Evolutionary conservation across 768 basidiomycete species (phyloP).

Genomic region (Crucibulum laeve): DNA sequence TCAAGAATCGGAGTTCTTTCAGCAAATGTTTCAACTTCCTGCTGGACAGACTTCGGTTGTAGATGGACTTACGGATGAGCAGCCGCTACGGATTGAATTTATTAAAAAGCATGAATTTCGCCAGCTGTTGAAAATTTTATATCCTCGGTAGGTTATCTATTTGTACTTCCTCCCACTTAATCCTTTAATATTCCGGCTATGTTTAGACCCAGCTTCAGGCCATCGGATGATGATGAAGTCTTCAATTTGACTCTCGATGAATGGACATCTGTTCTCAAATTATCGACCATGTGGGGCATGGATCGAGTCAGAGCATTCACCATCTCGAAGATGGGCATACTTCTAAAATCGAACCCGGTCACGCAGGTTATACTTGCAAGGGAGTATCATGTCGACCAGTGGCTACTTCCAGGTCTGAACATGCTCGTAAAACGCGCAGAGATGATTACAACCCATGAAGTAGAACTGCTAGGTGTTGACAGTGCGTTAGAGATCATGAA

Average conservation of each 20-base stretch:
- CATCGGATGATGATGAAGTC: not conserved
- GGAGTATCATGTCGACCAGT: slow-evolving; percentile 24
- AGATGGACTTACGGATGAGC: slow-evolving; percentile 9
- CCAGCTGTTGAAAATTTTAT: slow-evolving; percentile 16
- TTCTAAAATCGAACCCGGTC: slow-evolving; percentile 10
- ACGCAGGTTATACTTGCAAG: slow-evolving; percentile 27
- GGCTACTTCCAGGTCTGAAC: slow-evolving; percentile 25
- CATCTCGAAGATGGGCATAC: slow-evolving; percentile 21
- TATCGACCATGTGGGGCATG: slow-evolving; percentile 35
- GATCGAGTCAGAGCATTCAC: slow-evolving; percentile 18
- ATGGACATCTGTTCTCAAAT: slow-evolving; percentile 34
- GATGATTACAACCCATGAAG: slow-evolving; percentile 20
- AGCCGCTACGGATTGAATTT: slow-evolving; percentile 19
- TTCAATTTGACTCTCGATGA: slow-evolving; percentile 11
- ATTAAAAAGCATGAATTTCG: slow-evolving; percentile 18
- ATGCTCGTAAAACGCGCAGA: slow-evolving; percentile 16
- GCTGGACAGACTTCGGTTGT: not conserved
- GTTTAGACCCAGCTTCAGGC: not conserved
- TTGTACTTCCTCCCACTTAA: not conserved
- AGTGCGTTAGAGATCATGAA: slow-evolving; percentile 15
- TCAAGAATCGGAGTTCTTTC: not conserved
- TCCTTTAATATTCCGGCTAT: not conserved
- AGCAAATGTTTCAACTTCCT: not conserved
- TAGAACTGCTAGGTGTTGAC: slow-evolving; percentile 16
- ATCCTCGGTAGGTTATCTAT: slow-evolving; percentile 15